phyloP scores from a whole-genome alignment of 176 grass and related monocot genomes.

The Eleusine coracana region DNA sequence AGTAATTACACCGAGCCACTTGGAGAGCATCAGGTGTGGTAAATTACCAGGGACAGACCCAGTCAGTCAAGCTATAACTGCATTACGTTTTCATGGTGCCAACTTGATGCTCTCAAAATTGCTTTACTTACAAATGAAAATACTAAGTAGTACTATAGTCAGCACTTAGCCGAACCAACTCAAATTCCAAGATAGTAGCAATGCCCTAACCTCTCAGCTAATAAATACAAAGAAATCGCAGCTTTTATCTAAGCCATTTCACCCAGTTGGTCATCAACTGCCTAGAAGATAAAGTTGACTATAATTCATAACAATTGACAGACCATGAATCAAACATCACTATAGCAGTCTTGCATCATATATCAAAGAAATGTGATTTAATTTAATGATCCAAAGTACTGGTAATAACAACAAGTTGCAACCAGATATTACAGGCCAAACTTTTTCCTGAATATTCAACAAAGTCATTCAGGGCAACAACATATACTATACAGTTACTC shows the following conservation, averaged over 20 bases:
- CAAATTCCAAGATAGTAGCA: not conserved
- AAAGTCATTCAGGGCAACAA: constrained; percentile 4
- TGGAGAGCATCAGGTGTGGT: not conserved
- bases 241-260: not conserved
- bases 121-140: not conserved
- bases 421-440: not conserved
- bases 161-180: not conserved
- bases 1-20: not conserved
- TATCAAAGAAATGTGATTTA: not conserved
- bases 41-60: not conserved
- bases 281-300: not conserved
- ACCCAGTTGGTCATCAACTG: not conserved
- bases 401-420: not conserved
- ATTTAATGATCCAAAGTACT: not conserved
- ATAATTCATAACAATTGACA: not conserved
- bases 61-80: not conserved
- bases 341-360: not conserved
- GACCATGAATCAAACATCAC: not conserved
- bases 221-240: not conserved
- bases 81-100: not conserved
- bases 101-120: not conserved
- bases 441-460: not conserved
- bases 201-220: not conserved
- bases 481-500: constrained; percentile 6
- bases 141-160: not conserved